Evolutionary conservation across 2,329 filamentous ascomycete genomes (phyloP), one percentile per base, ranked within the genome.

Genomic region (Aspergillus cejpii): DNA sequence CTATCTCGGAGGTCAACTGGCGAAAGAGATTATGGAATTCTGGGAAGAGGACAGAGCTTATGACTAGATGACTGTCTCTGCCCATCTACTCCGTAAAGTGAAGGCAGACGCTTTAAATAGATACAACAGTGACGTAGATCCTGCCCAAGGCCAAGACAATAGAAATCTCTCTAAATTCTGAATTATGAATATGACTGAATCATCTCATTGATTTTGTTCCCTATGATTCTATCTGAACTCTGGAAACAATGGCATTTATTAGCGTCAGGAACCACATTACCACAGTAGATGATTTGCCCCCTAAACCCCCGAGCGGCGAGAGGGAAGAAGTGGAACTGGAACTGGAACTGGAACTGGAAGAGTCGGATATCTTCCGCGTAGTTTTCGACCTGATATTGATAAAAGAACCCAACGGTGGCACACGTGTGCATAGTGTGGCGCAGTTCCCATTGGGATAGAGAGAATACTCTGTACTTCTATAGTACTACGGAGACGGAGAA

Each of bases 21-120:
- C 50, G 12, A 42, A 23, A 19, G 56, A 59, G n/a, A 54, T 71
- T 34, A 40, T 63, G n/a, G 57, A 58, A 10, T 71, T 70, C 48
- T 72, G 69, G 67, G 49, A 42, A 21, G 52, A 57, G 28, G 64
- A 69, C 48, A 56, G 52, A 49, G 43, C 48, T 19, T 45, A 52
- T 23, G 61, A 63, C 21, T 67, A 43, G 37, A n/a, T 17, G 11
- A 36, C 24, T 37, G 24, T 36, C 33, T 24, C 21, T 12, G 7
- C 12, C 17, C 19, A 15, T 31, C 1, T 15, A 1, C 3, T 31
- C n/a, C 14, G n/a, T n/a, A n/a, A n/a, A n/a, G n/a, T n/a, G 15
- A 34, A 34, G 31, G 31, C 31, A 34, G 31, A 34, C 17, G 15
- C 31, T 11, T 20, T 34, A 2, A 5, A 5, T 20, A 34, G 17